Percentiles rank a stretch among this genome's conserved stretches.
Conservation (phyloP, 805 yeast genomes). For the Lipomyces mesembrius region DNA sequence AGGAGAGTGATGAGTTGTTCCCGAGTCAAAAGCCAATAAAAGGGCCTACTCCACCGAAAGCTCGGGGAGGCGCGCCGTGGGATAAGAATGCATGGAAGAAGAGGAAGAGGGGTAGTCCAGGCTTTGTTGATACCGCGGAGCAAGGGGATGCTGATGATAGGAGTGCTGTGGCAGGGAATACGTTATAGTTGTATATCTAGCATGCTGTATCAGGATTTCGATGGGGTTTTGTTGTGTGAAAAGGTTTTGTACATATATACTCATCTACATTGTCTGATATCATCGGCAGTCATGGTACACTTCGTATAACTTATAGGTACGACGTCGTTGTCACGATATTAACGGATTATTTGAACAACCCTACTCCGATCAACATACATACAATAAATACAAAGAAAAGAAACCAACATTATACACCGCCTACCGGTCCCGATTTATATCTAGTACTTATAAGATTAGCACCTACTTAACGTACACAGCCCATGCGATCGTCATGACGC, state of each 20-base stretch:
- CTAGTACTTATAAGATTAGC: background rate
- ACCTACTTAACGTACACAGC: conserved; percentile 26
- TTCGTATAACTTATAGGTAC: too few relatives aligned
- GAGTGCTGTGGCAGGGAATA: background rate
- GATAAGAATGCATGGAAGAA: conserved; percentile 7
- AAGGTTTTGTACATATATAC: background rate
- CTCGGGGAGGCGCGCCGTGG: background rate
- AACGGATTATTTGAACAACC: background rate
- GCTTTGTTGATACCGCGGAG: background rate
- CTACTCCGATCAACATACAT: conserved; percentile 3
- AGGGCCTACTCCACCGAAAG: background rate
- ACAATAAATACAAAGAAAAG: background rate
- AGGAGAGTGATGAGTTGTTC: background rate
- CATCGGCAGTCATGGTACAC: too few relatives aligned
- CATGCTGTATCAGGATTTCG: background rate
- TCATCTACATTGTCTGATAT: background rate
- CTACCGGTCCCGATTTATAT: background rate
- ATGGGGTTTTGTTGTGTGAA: background rate
- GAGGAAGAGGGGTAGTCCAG: background rate
- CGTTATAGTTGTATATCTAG: background rate
- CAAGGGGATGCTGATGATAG: background rate
- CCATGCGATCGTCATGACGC: conserved; percentile 25
- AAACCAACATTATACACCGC: background rate
- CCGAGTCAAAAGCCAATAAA: background rate
- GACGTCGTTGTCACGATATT: background rate